Conservation (phyloP, 2,329 filamentous ascomycete genomes). For the Apiospora phragmitis region DNA sequence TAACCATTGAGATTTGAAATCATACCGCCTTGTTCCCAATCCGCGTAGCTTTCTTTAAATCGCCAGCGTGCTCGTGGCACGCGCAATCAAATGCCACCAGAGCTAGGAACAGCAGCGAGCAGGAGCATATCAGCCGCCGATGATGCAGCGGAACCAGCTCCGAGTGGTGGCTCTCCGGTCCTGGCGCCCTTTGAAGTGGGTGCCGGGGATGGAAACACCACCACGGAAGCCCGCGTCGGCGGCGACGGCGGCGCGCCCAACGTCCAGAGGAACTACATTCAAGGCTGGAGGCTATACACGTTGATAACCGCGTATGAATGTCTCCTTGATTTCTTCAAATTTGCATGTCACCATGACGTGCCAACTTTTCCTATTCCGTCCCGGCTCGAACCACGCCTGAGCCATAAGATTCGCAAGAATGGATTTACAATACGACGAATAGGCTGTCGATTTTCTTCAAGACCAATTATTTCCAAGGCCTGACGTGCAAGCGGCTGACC, state of each 20-base stretch:
- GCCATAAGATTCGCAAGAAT: background rate
- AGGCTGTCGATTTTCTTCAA: background rate
- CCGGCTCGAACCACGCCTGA: background rate
- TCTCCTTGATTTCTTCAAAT: background rate
- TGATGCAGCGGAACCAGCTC: background rate
- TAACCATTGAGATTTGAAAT: background rate
- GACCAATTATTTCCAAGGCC: background rate
- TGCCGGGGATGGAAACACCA: background rate
- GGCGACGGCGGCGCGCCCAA: background rate
- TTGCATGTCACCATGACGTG: background rate
- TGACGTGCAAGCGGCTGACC: background rate
- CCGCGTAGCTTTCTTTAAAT: background rate
- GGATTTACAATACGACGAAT: background rate
- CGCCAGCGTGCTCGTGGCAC: background rate
- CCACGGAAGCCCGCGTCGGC: background rate
- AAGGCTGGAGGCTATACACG: background rate
- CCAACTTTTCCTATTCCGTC: background rate
- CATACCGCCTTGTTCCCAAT: background rate
- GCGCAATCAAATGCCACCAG: background rate
- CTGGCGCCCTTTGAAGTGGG: background rate
- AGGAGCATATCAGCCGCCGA: background rate
- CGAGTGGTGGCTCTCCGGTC: background rate
- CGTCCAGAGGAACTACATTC: background rate
- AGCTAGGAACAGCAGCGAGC: background rate
- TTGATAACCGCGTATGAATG: constrained; percentile 18